phyloP scores from a whole-genome alignment of 129 eudicot genomes.

The sunflower (Helianthus annuus) region HanXRQr2.0-SUNRISE NC_035439.2:88237441-88237940 shows the following conservation, averaged over 20 bases:
- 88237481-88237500: slow-evolving; percentile 99
- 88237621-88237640: background rate
- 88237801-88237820: no score
- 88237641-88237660: background rate
- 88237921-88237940: no score
- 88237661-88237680: background rate
- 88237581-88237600: slow-evolving; percentile 15
- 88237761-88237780: no score
- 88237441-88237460: slow-evolving; percentile 83
- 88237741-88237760: no score
- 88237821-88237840: background rate
- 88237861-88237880: no score
- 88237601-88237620: slow-evolving; percentile 39
- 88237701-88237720: slow-evolving; percentile 4
- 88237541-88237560: background rate
- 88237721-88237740: no score
- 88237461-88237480: slow-evolving; percentile 98
- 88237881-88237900: no score
- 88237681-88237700: slow-evolving; percentile 6
- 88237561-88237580: slow-evolving; percentile 12
- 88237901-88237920: no score
- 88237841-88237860: slow-evolving; percentile 39
- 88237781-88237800: no score
- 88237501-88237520: slow-evolving; percentile 72
- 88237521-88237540: slow-evolving; percentile 34